Evolutionary conservation across 805 yeast species (phyloP).

Genomic region (Pichia paraexigua): DNA sequence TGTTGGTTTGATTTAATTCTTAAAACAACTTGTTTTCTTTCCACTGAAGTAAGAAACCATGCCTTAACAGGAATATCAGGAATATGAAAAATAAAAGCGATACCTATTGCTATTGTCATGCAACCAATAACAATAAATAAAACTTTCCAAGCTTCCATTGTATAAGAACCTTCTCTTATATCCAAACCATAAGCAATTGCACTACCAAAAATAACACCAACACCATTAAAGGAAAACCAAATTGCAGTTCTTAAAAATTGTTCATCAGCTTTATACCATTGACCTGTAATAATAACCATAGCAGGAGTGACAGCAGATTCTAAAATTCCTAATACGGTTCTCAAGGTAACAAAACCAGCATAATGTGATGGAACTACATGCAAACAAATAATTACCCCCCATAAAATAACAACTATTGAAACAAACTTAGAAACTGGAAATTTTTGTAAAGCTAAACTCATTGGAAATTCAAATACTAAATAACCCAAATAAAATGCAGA

Average conservation of each 20-base stretch:
- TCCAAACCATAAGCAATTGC: not conserved
- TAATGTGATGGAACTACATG: not conserved
- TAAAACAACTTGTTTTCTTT: not conserved
- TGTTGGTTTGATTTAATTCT: not conserved
- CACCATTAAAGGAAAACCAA: not conserved
- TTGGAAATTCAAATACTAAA: constrained; percentile 14
- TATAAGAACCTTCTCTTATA: not conserved
- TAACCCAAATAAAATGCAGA: constrained; percentile 34
- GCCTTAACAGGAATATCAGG: not conserved
- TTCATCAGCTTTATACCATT: not conserved
- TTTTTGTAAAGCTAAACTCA: not conserved
- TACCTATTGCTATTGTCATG: not conserved
- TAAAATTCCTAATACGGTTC: not conserved
- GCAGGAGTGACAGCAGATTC: not conserved
- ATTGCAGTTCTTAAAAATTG: not conserved
- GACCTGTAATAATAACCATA: not conserved
- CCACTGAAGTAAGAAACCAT: not conserved
- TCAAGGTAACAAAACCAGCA: not conserved
- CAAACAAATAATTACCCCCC: not conserved
- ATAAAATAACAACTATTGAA: not conserved
- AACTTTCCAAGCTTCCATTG: not conserved
- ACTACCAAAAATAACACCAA: not conserved
- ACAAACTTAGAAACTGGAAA: not conserved
- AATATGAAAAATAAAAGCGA: not conserved
- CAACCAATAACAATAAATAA: not conserved